Evolutionary conservation across 2,329 filamentous ascomycete species (phyloP), one percentile per base, ranked within the genome.

Genomic region (Helotiales sp.): DNA sequence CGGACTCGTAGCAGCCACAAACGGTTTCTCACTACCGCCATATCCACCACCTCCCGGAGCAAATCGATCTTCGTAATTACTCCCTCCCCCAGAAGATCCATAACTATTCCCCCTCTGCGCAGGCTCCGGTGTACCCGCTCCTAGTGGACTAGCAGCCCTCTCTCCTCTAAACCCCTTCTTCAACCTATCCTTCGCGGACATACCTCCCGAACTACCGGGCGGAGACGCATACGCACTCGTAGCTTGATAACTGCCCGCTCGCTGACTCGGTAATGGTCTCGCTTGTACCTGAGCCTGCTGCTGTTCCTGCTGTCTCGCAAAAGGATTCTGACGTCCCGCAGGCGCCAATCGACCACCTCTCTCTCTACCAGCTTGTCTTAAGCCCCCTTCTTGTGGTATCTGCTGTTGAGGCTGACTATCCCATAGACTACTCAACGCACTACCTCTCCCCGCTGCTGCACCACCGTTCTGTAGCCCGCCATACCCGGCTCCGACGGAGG

Each of bases 201-300:
- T 47, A 33, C 54, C 52, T 10, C 47, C 29, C 36, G 52, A 42
- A 38, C 54, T 63, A 2, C 59, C 57, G 17, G 63, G 54, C 15
- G 63, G 59, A 3, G 61, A 60, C 22, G 36, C 67, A 75, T 70
- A 69, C 71, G 66, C 58, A 52, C 40, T 71, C 63, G 64, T 75
- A 50, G 72, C 83, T 76, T 95, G 90, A 70, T 91, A 90, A 69
- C 88, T 93, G 13, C 88, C 90, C 15, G 81, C 81, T 54, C 88
- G 78, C 74, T 92, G 89, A 64, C 87, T 90, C 7, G 90, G 88
- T 55, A 91, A 75, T 31, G 88, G 85, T 52, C 88, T 75, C 40
- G 81, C 78, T 60, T 79, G 72, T 40, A 74, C 63, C 22, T 55
- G 46, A 10, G 36, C 38, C 19, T 55, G 34, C 52, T 47, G 52